phyloP scores from a whole-genome alignment of 495 filamentous ascomycete genomes.

The Neurospora tetrasperma region DNA sequence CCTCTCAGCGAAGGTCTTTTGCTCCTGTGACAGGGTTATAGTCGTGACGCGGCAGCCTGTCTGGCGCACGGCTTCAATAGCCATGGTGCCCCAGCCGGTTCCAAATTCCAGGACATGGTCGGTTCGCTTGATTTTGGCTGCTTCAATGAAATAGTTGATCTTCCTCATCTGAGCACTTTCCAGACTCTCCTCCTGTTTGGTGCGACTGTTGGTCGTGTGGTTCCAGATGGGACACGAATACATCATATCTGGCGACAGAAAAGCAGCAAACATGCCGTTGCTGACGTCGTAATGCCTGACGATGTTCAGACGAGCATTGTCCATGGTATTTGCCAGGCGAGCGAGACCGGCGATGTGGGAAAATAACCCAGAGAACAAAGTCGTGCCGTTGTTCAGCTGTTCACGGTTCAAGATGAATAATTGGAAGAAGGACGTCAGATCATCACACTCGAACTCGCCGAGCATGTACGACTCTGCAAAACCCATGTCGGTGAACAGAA shows the following conservation, averaged over 20 bases:
- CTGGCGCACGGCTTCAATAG: constrained; percentile 47
- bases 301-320: constrained; percentile 54
- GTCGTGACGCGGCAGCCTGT: constrained; percentile 55
- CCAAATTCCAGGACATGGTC: constrained; percentile 64
- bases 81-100: constrained; percentile 60
- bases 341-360: constrained; percentile 40
- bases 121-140: constrained; percentile 45
- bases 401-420: constrained; percentile 55
- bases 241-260: constrained; percentile 64
- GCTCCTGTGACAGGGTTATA: constrained; percentile 50
- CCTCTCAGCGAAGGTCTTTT: constrained; percentile 50
- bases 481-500: constrained; percentile 62
- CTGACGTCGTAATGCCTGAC: constrained; percentile 66
- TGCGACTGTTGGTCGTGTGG: background rate
- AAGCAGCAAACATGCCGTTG: constrained; percentile 63
- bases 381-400: constrained; percentile 43
- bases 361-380: constrained; percentile 46
- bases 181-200: constrained; percentile 36
- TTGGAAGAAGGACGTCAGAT: constrained; percentile 57
- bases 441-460: constrained; percentile 50
- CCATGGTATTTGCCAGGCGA: constrained; percentile 51
- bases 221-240: constrained; percentile 67
- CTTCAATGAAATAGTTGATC: constrained; percentile 49
- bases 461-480: constrained; percentile 67
- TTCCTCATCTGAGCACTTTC: constrained; percentile 58